A percentile compares a stretch with the other conserved stretches of the same genome.
These are phyloP conservation scores for Tolypocladium ovalisporum DNA, from an alignment of 2,329 filamentous ascomycete species.

Conservation along the genomic window DNA sequence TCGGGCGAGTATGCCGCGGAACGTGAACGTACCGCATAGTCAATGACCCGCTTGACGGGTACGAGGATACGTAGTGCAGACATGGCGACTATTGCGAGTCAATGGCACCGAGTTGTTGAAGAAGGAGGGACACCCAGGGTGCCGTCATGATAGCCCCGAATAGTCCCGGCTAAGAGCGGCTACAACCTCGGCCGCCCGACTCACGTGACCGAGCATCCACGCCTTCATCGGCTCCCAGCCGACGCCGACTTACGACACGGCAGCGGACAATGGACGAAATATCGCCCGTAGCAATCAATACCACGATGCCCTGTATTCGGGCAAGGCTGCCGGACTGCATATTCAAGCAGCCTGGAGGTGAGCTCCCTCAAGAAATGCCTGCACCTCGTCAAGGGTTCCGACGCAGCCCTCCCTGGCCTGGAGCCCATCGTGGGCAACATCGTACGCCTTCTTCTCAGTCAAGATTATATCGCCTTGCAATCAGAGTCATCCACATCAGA, in stretches of 20 bases:
- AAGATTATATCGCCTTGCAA: background rate
- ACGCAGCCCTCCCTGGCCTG: too few species aligned
- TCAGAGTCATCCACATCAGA: background rate
- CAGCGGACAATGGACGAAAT: background rate
- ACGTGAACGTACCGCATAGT: slow-evolving; percentile 58
- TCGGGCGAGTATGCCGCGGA: background rate
- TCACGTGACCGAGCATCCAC: slow-evolving; percentile 21
- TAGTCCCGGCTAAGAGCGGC: slow-evolving; percentile 32
- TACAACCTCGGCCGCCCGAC: slow-evolving; percentile 26
- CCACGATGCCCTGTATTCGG: background rate
- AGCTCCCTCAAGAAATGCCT: too few species aligned
- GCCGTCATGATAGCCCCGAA: slow-evolving; percentile 3
- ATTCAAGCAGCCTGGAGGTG: background rate
- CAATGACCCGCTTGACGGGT: slow-evolving; percentile 75
- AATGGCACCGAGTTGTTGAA: slow-evolving; percentile 7
- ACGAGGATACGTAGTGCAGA: slow-evolving; percentile 65
- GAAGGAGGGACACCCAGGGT: slow-evolving; percentile 1
- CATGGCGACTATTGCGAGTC: slow-evolving; percentile 30
- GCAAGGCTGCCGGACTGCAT: background rate
- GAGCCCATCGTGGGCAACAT: background rate
- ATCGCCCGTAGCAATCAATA: background rate
- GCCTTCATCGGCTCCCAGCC: background rate
- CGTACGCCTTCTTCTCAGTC: background rate
- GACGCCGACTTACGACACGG: background rate
- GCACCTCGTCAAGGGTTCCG: too few species aligned